Base-by-base conservation (phyloP, 306 rosid genomes). In the Glycine soja region DNA sequence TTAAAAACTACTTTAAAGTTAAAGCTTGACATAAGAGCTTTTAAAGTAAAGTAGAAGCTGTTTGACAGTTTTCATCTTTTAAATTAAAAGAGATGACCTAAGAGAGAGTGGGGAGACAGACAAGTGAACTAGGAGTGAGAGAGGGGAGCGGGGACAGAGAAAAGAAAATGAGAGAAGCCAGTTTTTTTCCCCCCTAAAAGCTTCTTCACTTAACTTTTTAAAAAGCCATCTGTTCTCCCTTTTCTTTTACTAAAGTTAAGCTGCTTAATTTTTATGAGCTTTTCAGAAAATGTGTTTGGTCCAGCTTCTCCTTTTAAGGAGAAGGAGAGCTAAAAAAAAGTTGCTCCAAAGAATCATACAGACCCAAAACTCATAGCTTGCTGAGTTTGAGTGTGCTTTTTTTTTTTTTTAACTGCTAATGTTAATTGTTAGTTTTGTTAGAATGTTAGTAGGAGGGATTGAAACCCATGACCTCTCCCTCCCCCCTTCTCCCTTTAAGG, bases 361-460 rank as follows among this genome's bases (percentile, higher is more conserved):
- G 15, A 43, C 76, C 82, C 58, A 68, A 47, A 47, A 72, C 68
- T 63, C 10, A 24, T 43, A n/a, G 16, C 51, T 14, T 4, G 40
- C 63, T 42, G 45, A 19, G 14, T 30, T 6, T 18, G n/a, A 68
- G 67, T 58, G 8, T 12, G 59, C 24, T 19, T 24, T 19, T 24
- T 24, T 24, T 24, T 24, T 24, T 24, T 24, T 24, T 24, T 24
- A 24, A 24, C 1, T 19, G 24, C 24, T 0, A 19, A 19, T 19
- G 24, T 19, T 19, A 19, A 19, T 19, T 19, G 24, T 19, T 19
- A 19, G 24, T 19, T 19, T 19, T 19, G 24, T 19, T 19, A 19
- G 24, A 19, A 19, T 19, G 24, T 19, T 19, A 24, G 30, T 24
- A 24, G 30, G 30, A 24, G 30, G 30, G 30, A 24, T 24, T 24